Evolutionary conservation across 23 red algal species (phyloP), one percentile per base, ranked within the genome.

Genomic region (Agarophyton chilense): DNA sequence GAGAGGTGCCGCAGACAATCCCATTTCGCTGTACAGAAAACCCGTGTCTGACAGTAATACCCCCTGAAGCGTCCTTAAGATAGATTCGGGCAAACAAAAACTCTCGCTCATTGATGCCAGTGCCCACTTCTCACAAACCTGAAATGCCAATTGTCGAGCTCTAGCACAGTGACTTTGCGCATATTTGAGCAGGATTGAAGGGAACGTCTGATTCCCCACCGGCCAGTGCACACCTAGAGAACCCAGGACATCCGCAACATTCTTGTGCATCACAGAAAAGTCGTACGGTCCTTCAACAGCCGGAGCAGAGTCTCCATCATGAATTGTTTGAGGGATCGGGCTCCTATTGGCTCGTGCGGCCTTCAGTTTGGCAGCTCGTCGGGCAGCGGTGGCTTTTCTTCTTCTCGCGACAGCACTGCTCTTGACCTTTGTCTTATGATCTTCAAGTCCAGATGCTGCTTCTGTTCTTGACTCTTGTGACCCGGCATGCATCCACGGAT

Each of bases 271-370:
- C 17, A 82, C 18, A 1, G 83, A 67, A 38, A 74, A 83, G 50
- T 94, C 92, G 60, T 81, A 86, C 47, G 83, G 83, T 4, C 92
- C 92, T 72, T 94, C 92, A 32, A 50, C 62, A 16, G 76, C 76
- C 25, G 88, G 88, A 32, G 77, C 76, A 6, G 77, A 54, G 56
- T 73, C 77, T 34, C 77, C 88, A 71, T 74, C 75, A 61, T 82
- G 63, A 46, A 58, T 38, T 39, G 76, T 74, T 60, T 62, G 79
- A 2, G 71, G 71, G 53, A 93, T 93, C 14, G 67, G 19, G 47
- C 79, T 82, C 39, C 39, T 43, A 43, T 40, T 46, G 17, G 33
- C 66, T 38, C 55, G 78, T 11, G 90, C 46, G 12, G 39, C 67
- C 50, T 78, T 93, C 52, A 75, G 28, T 57, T 91, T 91, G 14